Conservation (phyloP, 345 rosid genomes). For the Sapria himalayana region DNA sequence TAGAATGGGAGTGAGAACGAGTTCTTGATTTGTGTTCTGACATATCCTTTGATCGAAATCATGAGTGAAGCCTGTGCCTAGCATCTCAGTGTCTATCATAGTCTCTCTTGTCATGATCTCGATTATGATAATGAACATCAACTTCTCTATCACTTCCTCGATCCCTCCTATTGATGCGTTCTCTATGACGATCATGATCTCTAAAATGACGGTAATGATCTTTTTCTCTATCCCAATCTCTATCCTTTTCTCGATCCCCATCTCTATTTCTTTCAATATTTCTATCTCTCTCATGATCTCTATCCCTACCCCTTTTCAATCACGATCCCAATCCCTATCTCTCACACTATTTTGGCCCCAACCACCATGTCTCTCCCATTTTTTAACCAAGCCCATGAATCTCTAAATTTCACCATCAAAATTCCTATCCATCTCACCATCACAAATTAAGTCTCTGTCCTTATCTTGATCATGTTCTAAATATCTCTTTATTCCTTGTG, state of each 20-base stretch:
- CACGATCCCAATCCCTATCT: slow-evolving; percentile 14
- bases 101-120: slow-evolving; percentile 57
- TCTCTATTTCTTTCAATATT: slow-evolving; percentile 10
- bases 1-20: slow-evolving; percentile 60
- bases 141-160: slow-evolving; percentile 60
- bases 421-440: slow-evolving; percentile 6
- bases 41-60: slow-evolving; percentile 39
- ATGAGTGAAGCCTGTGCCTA: slow-evolving; percentile 32
- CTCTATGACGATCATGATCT: slow-evolving; percentile 47
- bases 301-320: slow-evolving; percentile 17
- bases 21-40: slow-evolving; percentile 70
- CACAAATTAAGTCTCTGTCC: no score
- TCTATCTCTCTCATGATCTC: slow-evolving; percentile 14
- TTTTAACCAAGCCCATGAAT: no score
- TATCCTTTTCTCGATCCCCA: slow-evolving; percentile 6
- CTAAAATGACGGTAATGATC: slow-evolving; percentile 41
- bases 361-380: no score
- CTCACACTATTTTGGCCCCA: slow-evolving; percentile 21
- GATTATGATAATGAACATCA: slow-evolving; percentile 33
- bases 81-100: slow-evolving; percentile 58
- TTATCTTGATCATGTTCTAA: no score
- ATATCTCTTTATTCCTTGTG: no score
- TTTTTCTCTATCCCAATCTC: slow-evolving; percentile 25
- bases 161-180: slow-evolving; percentile 57
- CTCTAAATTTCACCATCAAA: no score